Evolutionary conservation across 768 basidiomycete species (phyloP).

Genomic region (Leccinum pellstonianum): DNA sequence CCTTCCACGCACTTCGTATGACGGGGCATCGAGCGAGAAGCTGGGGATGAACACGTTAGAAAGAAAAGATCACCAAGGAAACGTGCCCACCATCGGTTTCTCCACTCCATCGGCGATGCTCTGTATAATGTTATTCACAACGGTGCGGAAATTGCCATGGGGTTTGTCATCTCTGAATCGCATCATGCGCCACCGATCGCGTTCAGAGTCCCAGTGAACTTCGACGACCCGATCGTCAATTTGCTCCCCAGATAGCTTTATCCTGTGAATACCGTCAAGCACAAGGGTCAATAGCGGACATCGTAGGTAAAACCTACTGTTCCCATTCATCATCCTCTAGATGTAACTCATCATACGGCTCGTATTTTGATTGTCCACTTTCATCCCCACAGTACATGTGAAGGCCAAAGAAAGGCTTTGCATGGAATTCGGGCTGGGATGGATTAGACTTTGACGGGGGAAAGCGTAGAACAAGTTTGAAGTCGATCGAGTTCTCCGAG

Average conservation of each 20-base stretch:
- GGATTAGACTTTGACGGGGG: conserved; percentile 59
- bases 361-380: conserved; percentile 57
- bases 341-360: conserved; percentile 81
- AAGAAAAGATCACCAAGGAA: conserved; percentile 2
- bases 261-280: conserved; percentile 42
- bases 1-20: conserved; percentile 77
- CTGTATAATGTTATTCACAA: conserved; percentile 86
- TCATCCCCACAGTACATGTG: conserved; percentile 80
- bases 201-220: conserved; percentile 80
- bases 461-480: conserved; percentile 93
- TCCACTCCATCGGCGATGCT: conserved; percentile 95
- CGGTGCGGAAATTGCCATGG: conserved; percentile 80
- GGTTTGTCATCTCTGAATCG: conserved; percentile 94
- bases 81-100: conserved; percentile 66
- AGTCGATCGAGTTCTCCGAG: conserved; percentile 96
- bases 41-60: conserved; percentile 39
- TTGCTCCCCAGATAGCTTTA: conserved; percentile 84
- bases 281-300: background rate
- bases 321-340: conserved; percentile 94
- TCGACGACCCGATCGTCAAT: conserved; percentile 93
- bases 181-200: conserved; percentile 81
- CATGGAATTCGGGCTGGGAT: conserved; percentile 69
- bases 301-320: conserved; percentile 49
- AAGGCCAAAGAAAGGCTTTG: conserved; percentile 84
- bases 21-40: conserved; percentile 61